Conservation (phyloP, 805 yeast genomes). For the Phaffomyces antillensis region DNA sequence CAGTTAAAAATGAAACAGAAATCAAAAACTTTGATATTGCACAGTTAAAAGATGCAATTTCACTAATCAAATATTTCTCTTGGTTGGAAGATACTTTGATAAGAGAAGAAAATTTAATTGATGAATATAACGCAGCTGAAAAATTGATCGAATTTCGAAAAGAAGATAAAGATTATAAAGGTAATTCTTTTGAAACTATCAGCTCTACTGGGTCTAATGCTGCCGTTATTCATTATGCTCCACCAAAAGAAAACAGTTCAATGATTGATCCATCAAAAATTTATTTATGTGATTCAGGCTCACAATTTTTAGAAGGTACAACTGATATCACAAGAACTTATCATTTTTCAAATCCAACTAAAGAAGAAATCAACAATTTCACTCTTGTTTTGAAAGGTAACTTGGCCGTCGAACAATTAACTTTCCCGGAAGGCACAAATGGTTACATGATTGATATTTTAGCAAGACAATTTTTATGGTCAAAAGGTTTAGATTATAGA, state of each 20-base stretch:
- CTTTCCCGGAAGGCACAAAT: conserved; percentile 69
- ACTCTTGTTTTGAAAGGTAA: conserved; percentile 91
- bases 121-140: conserved; percentile 61
- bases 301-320: conserved; percentile 89
- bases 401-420: conserved; percentile 71
- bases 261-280: conserved; percentile 60
- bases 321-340: conserved; percentile 91
- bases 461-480: conserved; percentile 80
- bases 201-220: conserved; percentile 73
- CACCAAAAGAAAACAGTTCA: conserved; percentile 50
- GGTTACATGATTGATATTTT: conserved; percentile 74
- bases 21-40: conserved; percentile 64
- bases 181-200: conserved; percentile 70
- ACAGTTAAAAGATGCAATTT: conserved; percentile 79
- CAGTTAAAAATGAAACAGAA: conserved; percentile 70
- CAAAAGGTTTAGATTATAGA: conserved; percentile 74
- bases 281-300: conserved; percentile 83
- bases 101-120: conserved; percentile 34
- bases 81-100: conserved; percentile 69
- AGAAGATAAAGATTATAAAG: conserved; percentile 49
- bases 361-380: conserved; percentile 58
- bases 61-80: conserved; percentile 63
- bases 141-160: conserved; percentile 50
- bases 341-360: conserved; percentile 53
- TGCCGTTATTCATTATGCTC: conserved; percentile 70